These are phyloP conservation scores for Viola pubescens DNA, from an alignment of 441 rosid species.

Conservation along the genomic window DNA sequence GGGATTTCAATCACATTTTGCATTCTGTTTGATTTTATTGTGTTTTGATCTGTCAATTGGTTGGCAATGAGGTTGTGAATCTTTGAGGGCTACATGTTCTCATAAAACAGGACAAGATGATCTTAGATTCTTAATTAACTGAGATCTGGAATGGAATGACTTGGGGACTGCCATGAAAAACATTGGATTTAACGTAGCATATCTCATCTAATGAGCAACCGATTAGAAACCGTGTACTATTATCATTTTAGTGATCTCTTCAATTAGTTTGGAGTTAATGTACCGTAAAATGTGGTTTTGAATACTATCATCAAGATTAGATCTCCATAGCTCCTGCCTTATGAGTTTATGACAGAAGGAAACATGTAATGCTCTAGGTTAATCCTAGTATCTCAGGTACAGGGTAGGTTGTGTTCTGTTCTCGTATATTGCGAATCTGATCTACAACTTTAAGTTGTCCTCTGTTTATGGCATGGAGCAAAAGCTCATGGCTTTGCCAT, in stretches of 20 bases:
- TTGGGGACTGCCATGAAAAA: background rate
- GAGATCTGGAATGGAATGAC: background rate
- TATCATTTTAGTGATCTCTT: background rate
- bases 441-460: background rate
- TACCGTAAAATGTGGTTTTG: background rate
- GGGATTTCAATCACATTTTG: background rate
- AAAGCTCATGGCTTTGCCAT: background rate
- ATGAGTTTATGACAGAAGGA: background rate
- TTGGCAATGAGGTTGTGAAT: background rate
- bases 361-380: background rate
- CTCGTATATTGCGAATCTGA: background rate
- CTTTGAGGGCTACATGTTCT: background rate
- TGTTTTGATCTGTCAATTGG: background rate
- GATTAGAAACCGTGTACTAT: background rate
- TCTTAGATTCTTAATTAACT: background rate
- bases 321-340: background rate
- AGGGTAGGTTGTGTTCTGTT: background rate
- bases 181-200: background rate
- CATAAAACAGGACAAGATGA: background rate
- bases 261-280: background rate
- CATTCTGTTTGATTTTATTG: background rate
- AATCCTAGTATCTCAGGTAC: background rate
- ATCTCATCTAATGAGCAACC: background rate
- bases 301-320: background rate
- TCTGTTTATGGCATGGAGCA: background rate